Base-by-base conservation (phyloP, 106 monocot species). In the Ottelia alismoides region DNA sequence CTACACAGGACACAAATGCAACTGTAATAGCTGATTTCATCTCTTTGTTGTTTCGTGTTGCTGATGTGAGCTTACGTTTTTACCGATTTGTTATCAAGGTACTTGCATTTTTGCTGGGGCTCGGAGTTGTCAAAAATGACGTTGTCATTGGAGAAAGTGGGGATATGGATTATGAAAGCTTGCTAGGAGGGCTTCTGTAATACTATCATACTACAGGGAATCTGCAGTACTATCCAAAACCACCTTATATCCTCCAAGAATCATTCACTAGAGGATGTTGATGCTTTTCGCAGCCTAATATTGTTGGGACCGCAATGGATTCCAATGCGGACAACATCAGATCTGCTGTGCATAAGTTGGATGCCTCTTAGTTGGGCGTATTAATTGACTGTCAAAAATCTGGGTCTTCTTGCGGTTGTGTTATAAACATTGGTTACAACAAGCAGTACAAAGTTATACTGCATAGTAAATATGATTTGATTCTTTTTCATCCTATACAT, bases 131-230 rank as follows among this genome's bases (percentile, higher is more conserved):
- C 84, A 52, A 89, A 78, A 45, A 70, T 96, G 78, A 78, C 23
- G 96, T 96, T 14, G 62, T 96, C 61, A 79, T 96, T 49, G 96
- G 96, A n/a, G 78, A 88, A 61, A 72, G 61, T 55, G 96, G 96
- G 19, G 81, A 84, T 48, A 76, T 82, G 11, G 96, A 96, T 64
- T 96, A 88, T 43, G 88, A 96, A 45, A 85, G 85, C 52, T 44
- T 96, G 51, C 72, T 96, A 16, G 78, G 81, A 50, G 96, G 96
- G 1, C 73, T 84, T 12, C 88, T n/a, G 85, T 65, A 96, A 85
- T 58, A 88, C 88, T 19, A 59, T 96, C 22, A 72, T 96, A 57
- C 58, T 96, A 31, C 84, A 76, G 30, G 85, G 82, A 27, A 45
- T 70, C 25, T 84, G 81, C 52, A 73, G 72, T 18, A 40, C 58